phyloP scores from a whole-genome alignment of 192 early-diverging fungal genomes.

The Lobosporangium transversale region DNA sequence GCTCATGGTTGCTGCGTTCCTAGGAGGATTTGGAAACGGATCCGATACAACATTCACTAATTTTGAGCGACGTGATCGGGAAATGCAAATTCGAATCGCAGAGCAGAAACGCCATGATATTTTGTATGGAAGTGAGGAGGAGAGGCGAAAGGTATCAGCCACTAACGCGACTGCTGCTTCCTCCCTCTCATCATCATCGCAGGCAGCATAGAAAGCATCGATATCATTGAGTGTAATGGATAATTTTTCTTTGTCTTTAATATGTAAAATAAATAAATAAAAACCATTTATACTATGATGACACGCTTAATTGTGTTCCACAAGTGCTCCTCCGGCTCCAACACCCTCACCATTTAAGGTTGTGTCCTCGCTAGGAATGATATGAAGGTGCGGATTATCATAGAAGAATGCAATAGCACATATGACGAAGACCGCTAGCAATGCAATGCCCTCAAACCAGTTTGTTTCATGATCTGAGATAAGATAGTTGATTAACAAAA shows the following conservation, averaged over 20 bases:
- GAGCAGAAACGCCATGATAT: conserved; percentile 45
- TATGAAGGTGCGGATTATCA: conserved; percentile 6
- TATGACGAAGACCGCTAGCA: conserved; percentile 80
- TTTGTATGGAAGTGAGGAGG: conserved; percentile 21
- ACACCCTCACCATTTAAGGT: not conserved
- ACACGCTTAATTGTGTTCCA: too few species aligned
- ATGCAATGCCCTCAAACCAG: conserved; percentile 92
- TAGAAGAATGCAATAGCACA: conserved; percentile 76
- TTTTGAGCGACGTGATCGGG: conserved; percentile 46
- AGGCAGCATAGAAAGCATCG: conserved; percentile 1
- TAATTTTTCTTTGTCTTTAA: too few species aligned
- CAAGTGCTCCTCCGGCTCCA: not conserved
- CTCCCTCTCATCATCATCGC: conserved; percentile 8
- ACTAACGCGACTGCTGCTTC: conserved; percentile 7
- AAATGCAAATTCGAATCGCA: conserved; percentile 37
- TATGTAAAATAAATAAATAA: too few species aligned
- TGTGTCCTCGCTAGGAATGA: conserved; percentile 5
- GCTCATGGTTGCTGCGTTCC: conserved; percentile 44
- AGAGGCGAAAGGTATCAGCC: not conserved
- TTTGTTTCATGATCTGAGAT: conserved; percentile 87
- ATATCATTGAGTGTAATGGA: too few species aligned
- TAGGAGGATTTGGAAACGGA: conserved; percentile 52
- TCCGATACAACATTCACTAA: conserved; percentile 50
- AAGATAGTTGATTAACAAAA: conserved; percentile 82
- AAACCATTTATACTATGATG: too few species aligned